Conservation (phyloP, 2,329 filamentous ascomycete genomes). For the Dryadomyces quercivorus region DNA sequence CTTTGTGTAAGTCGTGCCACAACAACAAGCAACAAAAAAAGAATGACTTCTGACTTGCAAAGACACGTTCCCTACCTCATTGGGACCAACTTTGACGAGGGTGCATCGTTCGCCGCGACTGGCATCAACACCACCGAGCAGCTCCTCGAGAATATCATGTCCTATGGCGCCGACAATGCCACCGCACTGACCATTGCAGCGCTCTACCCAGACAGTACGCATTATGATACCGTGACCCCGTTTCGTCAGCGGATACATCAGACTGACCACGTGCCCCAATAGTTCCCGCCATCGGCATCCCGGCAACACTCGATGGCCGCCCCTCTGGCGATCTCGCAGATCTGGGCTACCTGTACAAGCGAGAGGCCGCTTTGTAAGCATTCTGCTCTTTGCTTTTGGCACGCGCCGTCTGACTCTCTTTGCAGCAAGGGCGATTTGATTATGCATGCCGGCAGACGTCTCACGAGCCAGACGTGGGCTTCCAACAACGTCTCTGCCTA, state of each 20-base stretch:
- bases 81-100: slow-evolving; percentile 56
- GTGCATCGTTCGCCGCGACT: slow-evolving; percentile 41
- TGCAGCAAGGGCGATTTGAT: slow-evolving; percentile 31
- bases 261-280: slow-evolving; percentile 15
- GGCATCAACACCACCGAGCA: slow-evolving; percentile 53
- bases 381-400: background rate
- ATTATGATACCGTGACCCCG: background rate
- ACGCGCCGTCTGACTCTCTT: background rate
- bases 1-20: slow-evolving; percentile 30
- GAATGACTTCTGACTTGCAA: background rate
- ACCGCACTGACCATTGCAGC: background rate
- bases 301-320: slow-evolving; percentile 78
- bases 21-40: too few species aligned
- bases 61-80: slow-evolving; percentile 43
- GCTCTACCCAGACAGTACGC: background rate
- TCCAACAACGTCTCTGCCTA: slow-evolving; percentile 23
- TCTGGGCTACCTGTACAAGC: background rate
- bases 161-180: background rate
- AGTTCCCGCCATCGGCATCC: slow-evolving; percentile 70
- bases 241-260: background rate
- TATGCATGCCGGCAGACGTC: slow-evolving; percentile 33
- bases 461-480: slow-evolving; percentile 29
- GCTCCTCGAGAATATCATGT: background rate
- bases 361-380: slow-evolving; percentile 22
- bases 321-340: background rate